phyloP scores from a whole-genome alignment of 2,329 filamentous ascomycete species.

The Monilinia fructicola region DNA sequence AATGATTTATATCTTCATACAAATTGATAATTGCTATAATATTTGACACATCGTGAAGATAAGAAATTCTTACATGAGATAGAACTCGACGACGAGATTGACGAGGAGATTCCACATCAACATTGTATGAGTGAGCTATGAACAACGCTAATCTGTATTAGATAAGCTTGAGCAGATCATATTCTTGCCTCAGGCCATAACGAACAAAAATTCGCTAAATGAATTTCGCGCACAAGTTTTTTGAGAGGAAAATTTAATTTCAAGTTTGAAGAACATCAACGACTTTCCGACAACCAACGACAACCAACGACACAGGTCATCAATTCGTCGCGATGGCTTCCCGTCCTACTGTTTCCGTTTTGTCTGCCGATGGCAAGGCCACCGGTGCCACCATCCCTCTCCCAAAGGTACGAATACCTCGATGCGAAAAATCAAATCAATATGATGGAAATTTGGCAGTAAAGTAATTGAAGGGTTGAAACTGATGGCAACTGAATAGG shows the following conservation, averaged over 20 bases:
- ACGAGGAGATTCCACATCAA: background rate
- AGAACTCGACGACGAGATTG: no score
- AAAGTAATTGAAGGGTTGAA: constrained; percentile 24
- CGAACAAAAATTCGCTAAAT: constrained; percentile 14
- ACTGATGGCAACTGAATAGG: constrained; percentile 45
- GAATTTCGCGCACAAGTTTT: constrained; percentile 18
- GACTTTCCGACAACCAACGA: constrained; percentile 30
- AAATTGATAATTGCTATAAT: background rate
- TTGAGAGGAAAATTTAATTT: no score
- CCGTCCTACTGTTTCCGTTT: constrained; percentile 95
- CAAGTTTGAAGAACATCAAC: constrained; percentile 19
- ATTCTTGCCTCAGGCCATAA: constrained; percentile 7
- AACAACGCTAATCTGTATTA: background rate
- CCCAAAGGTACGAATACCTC: constrained; percentile 56
- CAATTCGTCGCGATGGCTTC: constrained; percentile 67
- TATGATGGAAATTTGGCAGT: constrained; percentile 15
- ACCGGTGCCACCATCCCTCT: constrained; percentile 87
- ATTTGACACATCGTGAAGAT: background rate
- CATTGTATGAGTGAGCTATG: background rate
- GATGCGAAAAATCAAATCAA: constrained; percentile 12
- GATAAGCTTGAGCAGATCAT: background rate
- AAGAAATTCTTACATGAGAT: background rate
- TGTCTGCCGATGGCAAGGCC: constrained; percentile 92
- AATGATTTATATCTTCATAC: background rate
- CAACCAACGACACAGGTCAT: constrained; percentile 36